These are phyloP conservation scores for Mycogone perniciosa DNA, from an alignment of 2,329 filamentous ascomycete genomes.

Conservation along the genomic window DNA sequence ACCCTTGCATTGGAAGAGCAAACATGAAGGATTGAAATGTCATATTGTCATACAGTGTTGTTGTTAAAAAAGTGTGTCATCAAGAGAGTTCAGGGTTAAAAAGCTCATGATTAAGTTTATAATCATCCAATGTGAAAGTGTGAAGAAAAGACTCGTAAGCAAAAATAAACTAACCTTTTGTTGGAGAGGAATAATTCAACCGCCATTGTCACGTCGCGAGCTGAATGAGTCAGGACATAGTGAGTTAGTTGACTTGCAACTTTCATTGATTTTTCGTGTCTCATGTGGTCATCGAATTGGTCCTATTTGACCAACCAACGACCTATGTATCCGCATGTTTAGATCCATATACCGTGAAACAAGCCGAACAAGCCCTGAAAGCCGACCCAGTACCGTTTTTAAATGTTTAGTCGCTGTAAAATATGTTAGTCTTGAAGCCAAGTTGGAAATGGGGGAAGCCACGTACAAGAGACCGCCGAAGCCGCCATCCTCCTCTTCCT, in stretches of 20 bases:
- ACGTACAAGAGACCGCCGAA: slow-evolving; percentile 76
- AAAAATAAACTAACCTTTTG: slow-evolving; percentile 39
- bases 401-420: slow-evolving; percentile 45
- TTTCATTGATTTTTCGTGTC: slow-evolving; percentile 24
- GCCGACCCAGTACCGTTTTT: slow-evolving; percentile 33
- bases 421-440: slow-evolving; percentile 32
- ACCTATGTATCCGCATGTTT: slow-evolving; percentile 40
- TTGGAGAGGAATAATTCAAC: neutral
- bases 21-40: slow-evolving; percentile 10
- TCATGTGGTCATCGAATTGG: slow-evolving; percentile 28
- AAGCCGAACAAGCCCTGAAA: slow-evolving; percentile 36
- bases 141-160: slow-evolving; percentile 14
- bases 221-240: slow-evolving; percentile 1
- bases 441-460: neutral
- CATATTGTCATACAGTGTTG: slow-evolving; percentile 51
- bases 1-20: slow-evolving; percentile 22
- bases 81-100: slow-evolving; percentile 60
- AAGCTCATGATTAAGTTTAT: slow-evolving; percentile 55
- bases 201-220: slow-evolving; percentile 6
- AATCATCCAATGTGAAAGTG: slow-evolving; percentile 45
- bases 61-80: slow-evolving; percentile 45
- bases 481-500: slow-evolving; percentile 61
- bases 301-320: slow-evolving; percentile 39
- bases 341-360: slow-evolving; percentile 39
- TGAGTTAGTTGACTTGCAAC: slow-evolving; percentile 15